phyloP scores from a whole-genome alignment of 371 early-diverging fungal species.

The Apophysomyces ossiformis region DNA sequence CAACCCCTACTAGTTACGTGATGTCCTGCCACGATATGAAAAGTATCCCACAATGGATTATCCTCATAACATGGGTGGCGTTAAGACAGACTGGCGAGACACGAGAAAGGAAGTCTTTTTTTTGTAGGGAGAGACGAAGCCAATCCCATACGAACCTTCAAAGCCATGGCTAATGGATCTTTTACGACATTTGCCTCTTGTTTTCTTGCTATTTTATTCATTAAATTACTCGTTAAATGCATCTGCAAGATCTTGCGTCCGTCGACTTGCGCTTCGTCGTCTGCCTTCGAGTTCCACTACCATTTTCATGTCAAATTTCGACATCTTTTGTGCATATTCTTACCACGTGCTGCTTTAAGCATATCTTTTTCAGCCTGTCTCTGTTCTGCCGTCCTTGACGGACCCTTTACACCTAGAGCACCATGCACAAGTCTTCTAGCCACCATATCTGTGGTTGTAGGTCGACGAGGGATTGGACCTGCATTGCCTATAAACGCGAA shows the following conservation, averaged over 20 bases:
- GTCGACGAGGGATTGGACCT: constrained; percentile 33
- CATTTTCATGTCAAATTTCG: background rate
- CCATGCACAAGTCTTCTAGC: constrained; percentile 56
- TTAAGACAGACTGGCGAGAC: too few relatives aligned
- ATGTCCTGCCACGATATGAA: too few relatives aligned
- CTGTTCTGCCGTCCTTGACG: constrained; percentile 47
- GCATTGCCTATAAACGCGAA: background rate
- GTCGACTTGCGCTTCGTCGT: constrained; percentile 16
- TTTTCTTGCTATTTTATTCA: background rate
- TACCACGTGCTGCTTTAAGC: constrained; percentile 36
- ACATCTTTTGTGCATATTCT: background rate
- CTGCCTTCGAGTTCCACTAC: constrained; percentile 29
- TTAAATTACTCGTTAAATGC: constrained; percentile 32
- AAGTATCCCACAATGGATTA: too few relatives aligned
- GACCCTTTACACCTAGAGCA: constrained; percentile 52
- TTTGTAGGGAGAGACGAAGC: too few relatives aligned
- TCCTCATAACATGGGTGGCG: too few relatives aligned
- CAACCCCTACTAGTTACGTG: too few relatives aligned
- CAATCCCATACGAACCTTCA: too few relatives aligned
- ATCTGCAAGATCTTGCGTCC: constrained; percentile 26
- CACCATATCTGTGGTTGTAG: constrained; percentile 56
- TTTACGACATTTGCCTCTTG: background rate
- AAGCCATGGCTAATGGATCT: too few relatives aligned
- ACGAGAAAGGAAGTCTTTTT: too few relatives aligned
- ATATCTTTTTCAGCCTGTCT: constrained; percentile 33